Conservation (phyloP, 148 eudicot genomes). For the Talinum fruticosum region DNA sequence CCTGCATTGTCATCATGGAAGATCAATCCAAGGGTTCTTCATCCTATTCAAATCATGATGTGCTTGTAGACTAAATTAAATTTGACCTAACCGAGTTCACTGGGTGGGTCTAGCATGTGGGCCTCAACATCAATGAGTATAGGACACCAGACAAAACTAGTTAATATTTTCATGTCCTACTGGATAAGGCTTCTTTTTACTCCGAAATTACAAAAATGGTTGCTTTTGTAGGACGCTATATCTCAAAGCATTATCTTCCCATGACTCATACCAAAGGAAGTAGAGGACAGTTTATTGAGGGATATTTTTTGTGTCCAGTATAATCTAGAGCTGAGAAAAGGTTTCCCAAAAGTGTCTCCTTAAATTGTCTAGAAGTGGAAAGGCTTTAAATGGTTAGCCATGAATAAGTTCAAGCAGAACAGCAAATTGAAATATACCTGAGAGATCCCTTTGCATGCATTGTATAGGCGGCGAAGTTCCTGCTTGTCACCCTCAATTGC, state of each 20-base stretch:
- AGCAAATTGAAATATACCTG: constrained; percentile 35
- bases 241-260: background rate
- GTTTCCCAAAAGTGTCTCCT: background rate
- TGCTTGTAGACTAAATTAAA: too few species aligned
- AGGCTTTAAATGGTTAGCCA: background rate
- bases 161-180: too few species aligned
- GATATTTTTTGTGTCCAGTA: background rate
- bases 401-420: background rate
- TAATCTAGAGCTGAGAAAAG: background rate
- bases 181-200: too few species aligned
- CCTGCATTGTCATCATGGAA: constrained; percentile 15
- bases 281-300: background rate
- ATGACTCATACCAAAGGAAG: background rate
- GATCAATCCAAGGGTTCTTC: too few species aligned
- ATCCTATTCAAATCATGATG: too few species aligned
- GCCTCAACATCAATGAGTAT: too few species aligned
- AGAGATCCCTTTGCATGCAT: constrained; percentile 54
- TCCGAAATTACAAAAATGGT: too few species aligned
- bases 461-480: constrained; percentile 43
- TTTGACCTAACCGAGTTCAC: too few species aligned
- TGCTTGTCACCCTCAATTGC: constrained; percentile 39
- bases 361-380: too few species aligned
- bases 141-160: too few species aligned
- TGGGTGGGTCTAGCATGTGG: too few species aligned
- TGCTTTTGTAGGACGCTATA: too few species aligned